These are phyloP conservation scores for Penicillium sp. DNA, from an alignment of 2,329 filamentous ascomycete genomes.

Conservation along the genomic window DNA sequence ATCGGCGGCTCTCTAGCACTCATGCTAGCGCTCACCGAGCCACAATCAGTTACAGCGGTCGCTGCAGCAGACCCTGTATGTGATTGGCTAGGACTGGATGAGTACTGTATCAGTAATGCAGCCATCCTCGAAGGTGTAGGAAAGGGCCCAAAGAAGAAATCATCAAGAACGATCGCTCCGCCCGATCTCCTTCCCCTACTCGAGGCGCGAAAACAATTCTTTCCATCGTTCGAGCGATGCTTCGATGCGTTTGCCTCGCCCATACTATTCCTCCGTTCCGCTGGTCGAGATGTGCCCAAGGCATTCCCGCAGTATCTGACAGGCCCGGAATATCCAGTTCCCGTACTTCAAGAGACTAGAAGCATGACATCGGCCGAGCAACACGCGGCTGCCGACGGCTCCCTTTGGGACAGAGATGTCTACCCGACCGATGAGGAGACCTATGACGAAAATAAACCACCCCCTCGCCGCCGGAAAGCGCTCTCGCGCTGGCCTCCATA, in stretches of 20 bases:
- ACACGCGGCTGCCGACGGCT: neutral
- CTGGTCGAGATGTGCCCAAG: conserved; percentile 44
- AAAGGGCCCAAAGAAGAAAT: conserved; percentile 12
- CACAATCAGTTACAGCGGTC: conserved; percentile 36
- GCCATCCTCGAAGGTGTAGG: neutral
- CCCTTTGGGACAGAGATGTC: conserved; percentile 12
- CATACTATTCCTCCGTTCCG: conserved; percentile 46
- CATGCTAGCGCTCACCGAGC: conserved; percentile 49
- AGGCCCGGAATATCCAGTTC: conserved; percentile 39
- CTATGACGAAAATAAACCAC: neutral
- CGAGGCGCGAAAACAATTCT: conserved; percentile 40
- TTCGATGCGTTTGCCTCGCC: conserved; percentile 52
- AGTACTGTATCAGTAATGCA: conserved; percentile 35
- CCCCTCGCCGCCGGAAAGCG: conserved; percentile 38
- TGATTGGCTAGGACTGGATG: conserved; percentile 47
- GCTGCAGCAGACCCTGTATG: conserved; percentile 42
- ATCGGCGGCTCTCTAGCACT: conserved; percentile 48
- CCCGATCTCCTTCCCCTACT: conserved; percentile 42
- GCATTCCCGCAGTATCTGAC: conserved; percentile 39
- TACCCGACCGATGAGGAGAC: conserved; percentile 9
- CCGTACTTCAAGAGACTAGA: conserved; percentile 27
- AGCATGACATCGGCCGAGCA: neutral
- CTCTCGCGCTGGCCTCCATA: conserved; percentile 46
- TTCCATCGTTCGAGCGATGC: conserved; percentile 42
- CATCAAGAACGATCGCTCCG: conserved; percentile 19